Percentiles rank a stretch among this genome's conserved stretches.
phyloP scores from a whole-genome alignment of 1,284 basidiomycete species.

The Tilletia horrida region DNA sequence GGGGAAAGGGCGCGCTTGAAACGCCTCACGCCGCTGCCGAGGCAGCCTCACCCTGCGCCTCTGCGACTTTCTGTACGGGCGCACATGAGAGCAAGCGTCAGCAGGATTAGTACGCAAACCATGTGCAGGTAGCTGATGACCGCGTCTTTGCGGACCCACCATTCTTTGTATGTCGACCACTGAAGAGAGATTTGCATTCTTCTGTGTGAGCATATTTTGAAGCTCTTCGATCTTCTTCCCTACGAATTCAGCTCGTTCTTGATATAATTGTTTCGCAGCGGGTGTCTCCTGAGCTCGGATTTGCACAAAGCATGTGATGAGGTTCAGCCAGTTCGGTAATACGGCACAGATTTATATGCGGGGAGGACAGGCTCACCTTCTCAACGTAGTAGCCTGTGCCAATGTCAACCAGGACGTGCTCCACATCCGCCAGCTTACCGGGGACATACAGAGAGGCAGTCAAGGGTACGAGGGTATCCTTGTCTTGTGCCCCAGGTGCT shows the following conservation, averaged over 20 bases:
- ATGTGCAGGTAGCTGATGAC: too few species aligned
- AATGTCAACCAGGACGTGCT: slow-evolving; percentile 88
- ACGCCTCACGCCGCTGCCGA: neutral
- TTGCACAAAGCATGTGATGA: neutral
- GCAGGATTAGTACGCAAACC: neutral
- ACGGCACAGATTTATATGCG: neutral
- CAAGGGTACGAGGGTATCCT: slow-evolving; percentile 82
- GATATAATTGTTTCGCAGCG: slow-evolving; percentile 45
- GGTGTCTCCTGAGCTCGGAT: slow-evolving; percentile 31
- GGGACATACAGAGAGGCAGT: slow-evolving; percentile 94
- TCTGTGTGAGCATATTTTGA: slow-evolving; percentile 49
- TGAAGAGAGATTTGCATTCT: slow-evolving; percentile 52
- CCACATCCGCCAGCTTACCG: slow-evolving; percentile 76
- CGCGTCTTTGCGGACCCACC: slow-evolving; percentile 38
- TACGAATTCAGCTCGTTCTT: slow-evolving; percentile 47
- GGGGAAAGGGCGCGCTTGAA: too few species aligned
- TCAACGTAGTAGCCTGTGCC: slow-evolving; percentile 95
- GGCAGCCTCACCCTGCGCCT: slow-evolving; percentile 4
- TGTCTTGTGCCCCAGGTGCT: slow-evolving; percentile 58
- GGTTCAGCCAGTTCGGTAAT: neutral
- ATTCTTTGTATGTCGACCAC: slow-evolving; percentile 47
- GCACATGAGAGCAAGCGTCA: neutral
- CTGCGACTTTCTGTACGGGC: slow-evolving; percentile 10
- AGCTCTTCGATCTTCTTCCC: slow-evolving; percentile 49
- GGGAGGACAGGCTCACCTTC: slow-evolving; percentile 64